These are phyloP conservation scores for Dictyophora rubrovolvata DNA, from an alignment of 768 basidiomycete genomes.

Conservation along the genomic window DNA sequence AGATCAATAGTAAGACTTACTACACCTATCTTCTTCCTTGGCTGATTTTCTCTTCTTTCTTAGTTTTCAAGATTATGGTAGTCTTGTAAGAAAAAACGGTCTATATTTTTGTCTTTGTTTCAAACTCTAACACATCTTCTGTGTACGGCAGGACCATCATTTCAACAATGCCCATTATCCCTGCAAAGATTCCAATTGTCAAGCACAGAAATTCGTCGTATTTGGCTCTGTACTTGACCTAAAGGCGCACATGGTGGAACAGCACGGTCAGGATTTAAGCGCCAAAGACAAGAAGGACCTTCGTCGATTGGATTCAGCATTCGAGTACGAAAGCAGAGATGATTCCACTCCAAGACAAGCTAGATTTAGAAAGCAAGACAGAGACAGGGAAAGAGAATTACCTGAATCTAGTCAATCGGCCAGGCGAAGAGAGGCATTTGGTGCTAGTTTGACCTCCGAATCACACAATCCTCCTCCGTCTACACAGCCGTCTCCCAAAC, in stretches of 20 bases:
- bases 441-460: slow-evolving; percentile 42
- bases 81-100: slow-evolving; percentile 37
- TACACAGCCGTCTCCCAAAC: slow-evolving; percentile 14
- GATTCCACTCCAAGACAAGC: slow-evolving; percentile 32
- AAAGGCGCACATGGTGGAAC: slow-evolving; percentile 82
- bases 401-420: slow-evolving; percentile 23
- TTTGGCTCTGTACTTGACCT: slow-evolving; percentile 83
- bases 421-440: slow-evolving; percentile 54
- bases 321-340: slow-evolving; percentile 41
- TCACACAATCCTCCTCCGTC: slow-evolving; percentile 17
- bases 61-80: slow-evolving; percentile 75
- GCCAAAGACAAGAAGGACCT: slow-evolving; percentile 60
- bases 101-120: slow-evolving; percentile 14
- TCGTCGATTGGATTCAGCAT: slow-evolving; percentile 50
- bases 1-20: slow-evolving; percentile 70
- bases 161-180: slow-evolving; percentile 69
- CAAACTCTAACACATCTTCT: not conserved
- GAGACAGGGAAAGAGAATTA: slow-evolving; percentile 34
- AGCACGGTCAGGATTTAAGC: slow-evolving; percentile 67
- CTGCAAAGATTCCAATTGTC: slow-evolving; percentile 65
- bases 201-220: slow-evolving; percentile 87
- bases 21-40: not conserved
- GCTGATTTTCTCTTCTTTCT: not conserved
- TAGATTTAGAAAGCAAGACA: slow-evolving; percentile 34
- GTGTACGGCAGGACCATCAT: slow-evolving; percentile 50